Evolutionary conservation across 176 grass and related monocot genomes (phyloP), one percentile per base, ranked within the genome.

Genomic region (Oryza officinalis): DNA sequence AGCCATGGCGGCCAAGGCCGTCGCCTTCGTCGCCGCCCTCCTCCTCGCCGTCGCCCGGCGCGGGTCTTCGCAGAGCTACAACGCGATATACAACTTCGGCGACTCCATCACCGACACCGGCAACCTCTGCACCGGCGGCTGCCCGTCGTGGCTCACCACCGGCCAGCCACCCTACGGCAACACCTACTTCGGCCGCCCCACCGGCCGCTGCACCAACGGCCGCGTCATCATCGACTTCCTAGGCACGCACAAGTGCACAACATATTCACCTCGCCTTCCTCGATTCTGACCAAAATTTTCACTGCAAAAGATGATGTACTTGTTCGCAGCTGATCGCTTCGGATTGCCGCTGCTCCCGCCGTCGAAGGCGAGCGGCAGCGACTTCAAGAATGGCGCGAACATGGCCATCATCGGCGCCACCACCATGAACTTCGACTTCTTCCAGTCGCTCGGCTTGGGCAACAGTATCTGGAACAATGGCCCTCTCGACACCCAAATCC

Each of bases 321-420:
- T 14, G 46, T 17, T 13, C 46, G 88, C 59, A 98, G 96, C 93
- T 38, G 80, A 90, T 72, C 78, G 68, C 63, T 92, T 98, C 22
- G 87, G 91, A 0, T 43, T 98, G 85, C 95, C 93, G 3, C 37
- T 95, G 27, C 93, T 92, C 2, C 91, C 87, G 35, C 93, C 96
- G 59, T 95, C 93, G 14, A 93, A 88, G 46, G 72, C 83, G 11
- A 81, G 61, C 73, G 87, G 80, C 72, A 50, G 20, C 40, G 86
- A 87, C 75, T 93, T 93, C 82, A 77, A 68, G 84, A 81, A 79
- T 60, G 96, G 96, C 22, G 92, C 88, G 17, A 98, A 95, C 78
- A 93, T 98, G 92, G 95, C 95, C 67, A 93, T 94, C 78, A 98
- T 87, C 27, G 95, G 90, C 22, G 96, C 89, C 82, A 91, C 96